A percentile compares a stretch with the other conserved stretches of the same genome.
These are phyloP conservation scores for Colletotrichum echinochloae DNA, from an alignment of 2,329 filamentous ascomycete genomes.

Conservation along the genomic window DNA sequence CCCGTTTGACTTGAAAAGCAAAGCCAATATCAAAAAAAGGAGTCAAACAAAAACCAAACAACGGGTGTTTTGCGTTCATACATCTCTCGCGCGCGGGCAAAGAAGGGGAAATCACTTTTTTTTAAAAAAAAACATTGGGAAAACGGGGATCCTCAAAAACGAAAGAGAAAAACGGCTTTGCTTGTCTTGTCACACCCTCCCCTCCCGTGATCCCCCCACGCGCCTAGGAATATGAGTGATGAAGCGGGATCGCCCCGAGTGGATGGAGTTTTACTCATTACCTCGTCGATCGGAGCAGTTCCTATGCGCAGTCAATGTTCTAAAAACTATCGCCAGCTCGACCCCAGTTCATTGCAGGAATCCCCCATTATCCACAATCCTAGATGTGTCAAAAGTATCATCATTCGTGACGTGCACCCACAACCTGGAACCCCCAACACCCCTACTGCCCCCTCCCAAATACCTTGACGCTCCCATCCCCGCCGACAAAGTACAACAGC, in stretches of 20 bases:
- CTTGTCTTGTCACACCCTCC: slow-evolving; percentile 17
- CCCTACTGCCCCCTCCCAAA: slow-evolving; percentile 81
- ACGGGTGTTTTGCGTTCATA: slow-evolving; percentile 32
- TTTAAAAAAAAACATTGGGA: slow-evolving; percentile 17
- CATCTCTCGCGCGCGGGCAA: slow-evolving; percentile 23
- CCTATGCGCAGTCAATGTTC: neutral
- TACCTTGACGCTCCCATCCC: slow-evolving; percentile 83
- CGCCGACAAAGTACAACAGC: slow-evolving; percentile 82
- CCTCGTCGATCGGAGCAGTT: too few species aligned
- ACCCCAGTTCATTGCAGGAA: too few species aligned
- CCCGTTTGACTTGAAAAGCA: slow-evolving; percentile 33
- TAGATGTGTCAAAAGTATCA: too few species aligned
- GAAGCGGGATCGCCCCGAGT: neutral
- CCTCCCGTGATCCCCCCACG: neutral
- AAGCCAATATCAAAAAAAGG: slow-evolving; percentile 41
- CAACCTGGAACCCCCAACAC: neutral
- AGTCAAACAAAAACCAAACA: slow-evolving; percentile 33
- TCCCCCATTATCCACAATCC: neutral
- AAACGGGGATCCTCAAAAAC: slow-evolving; percentile 36
- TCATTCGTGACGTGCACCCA: neutral
- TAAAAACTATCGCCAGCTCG: neutral
- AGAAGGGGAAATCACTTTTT: slow-evolving; percentile 17
- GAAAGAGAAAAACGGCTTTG: slow-evolving; percentile 35
- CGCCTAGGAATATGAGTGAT: neutral
- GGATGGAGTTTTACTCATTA: neutral